Evolutionary conservation across 1,139 yeast species (phyloP).

Genomic region (Meyerozyma smithsonii): DNA sequence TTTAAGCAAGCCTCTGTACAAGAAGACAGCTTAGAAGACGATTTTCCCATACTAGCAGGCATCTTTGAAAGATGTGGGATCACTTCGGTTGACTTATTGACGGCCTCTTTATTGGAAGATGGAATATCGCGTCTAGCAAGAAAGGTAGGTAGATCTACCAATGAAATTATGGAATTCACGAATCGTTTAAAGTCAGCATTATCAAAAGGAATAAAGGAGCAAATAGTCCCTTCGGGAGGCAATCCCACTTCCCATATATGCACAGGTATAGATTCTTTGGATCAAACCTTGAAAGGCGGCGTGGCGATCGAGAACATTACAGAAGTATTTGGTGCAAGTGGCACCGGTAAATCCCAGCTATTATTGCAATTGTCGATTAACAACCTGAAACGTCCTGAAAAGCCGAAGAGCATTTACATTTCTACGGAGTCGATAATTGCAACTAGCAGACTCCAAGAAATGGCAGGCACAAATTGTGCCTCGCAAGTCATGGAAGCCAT

Average conservation of each 20-base stretch:
- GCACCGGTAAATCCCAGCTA: slow-evolving; percentile 2
- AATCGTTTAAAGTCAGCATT: not conserved
- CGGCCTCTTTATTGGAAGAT: not conserved
- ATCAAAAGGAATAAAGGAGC: not conserved
- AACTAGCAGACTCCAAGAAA: slow-evolving; percentile 49
- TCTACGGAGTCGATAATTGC: slow-evolving; percentile 75
- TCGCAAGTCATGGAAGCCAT: slow-evolving; percentile 45
- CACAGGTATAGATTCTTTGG: not conserved
- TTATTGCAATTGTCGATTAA: not conserved
- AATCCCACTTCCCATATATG: not conserved
- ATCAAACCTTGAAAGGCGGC: not conserved
- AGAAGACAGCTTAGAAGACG: not conserved
- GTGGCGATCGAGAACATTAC: not conserved
- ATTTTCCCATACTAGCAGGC: not conserved
- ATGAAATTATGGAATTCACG: not conserved
- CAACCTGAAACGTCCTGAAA: not conserved
- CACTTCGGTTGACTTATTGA: not conserved
- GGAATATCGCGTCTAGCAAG: not conserved
- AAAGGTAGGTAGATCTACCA: not conserved
- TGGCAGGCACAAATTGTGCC: slow-evolving; percentile 16
- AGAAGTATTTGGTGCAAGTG: slow-evolving; percentile 2
- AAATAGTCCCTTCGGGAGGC: not conserved
- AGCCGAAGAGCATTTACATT: slow-evolving; percentile 50
- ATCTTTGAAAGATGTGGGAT: slow-evolving; percentile 1
- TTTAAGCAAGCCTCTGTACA: not conserved